Evolutionary conservation across 306 rosid species (phyloP), one percentile per base, ranked within the genome.

Genomic region (Arachis hypogaea): DNA sequence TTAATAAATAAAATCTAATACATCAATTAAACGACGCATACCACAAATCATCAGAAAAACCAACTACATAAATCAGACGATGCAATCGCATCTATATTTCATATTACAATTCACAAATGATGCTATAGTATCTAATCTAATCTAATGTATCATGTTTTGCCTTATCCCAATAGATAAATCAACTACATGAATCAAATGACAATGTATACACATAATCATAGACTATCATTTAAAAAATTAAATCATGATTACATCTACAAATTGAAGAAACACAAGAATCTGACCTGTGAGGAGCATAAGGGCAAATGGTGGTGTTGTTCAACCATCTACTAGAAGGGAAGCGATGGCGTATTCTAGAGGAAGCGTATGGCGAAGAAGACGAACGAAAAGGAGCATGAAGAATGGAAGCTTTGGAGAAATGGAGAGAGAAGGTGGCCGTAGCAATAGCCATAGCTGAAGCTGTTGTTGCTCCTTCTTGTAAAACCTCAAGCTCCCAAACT

Each of bases 401-500:
- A 60, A 82, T n/a, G 58, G 90, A 73, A 18, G 83, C 77, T 43
- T 62, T 63, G 71, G 47, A 51, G 30, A 81, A 80, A 52, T 36
- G 77, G 66, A 74, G 52, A 80, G 78, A 71, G 73, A 74, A 56
- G 73, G 87, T 66, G 82, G 88, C 55, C 74, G 93, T 40, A 85
- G 86, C 79, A 74, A 79, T 79, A 82, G 85, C 92, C 95, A 88
- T 84, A 75, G 88, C 55, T 75, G 84, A 6, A 52, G 16, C 33
- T 75, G 81, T 66, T 73, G 78, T 33, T 33, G 38, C 38, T 33
- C 38, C 38, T 33, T 33, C 76, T 83, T 61, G 40, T 66, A 55
- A 81, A 76, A 59, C 81, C 79, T 89, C 86, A 84, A 89, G 87
- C 90, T 81, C 83, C 88, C 70, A 74, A 74, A 68, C 91, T 84